Base-by-base conservation (phyloP, 345 rosid species). In the Citrus mangshanensis region DNA sequence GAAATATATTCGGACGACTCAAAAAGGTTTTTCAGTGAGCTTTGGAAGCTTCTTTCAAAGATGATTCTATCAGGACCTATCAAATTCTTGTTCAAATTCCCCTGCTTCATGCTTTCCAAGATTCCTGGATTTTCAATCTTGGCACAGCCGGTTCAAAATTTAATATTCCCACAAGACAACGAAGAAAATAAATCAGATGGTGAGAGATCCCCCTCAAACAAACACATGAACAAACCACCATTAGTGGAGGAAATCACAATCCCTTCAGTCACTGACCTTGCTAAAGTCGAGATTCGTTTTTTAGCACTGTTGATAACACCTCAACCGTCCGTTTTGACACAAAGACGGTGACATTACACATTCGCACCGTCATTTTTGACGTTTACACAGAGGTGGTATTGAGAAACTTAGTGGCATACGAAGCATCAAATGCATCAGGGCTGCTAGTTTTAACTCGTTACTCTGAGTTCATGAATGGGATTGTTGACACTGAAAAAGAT, bases 381-480 rank as follows among this genome's bases (percentile, higher is more conserved):
- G 78, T 80, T 8, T 85, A 89, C 81, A 83, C 93, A 0, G 93
- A 89, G 75, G 91, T 87, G 9, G 69, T 91, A 18, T 34, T 94
- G 70, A 80, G 58, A 54, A 54, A 54, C 58, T 54, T 54, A 18
- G 58, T 54, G 22, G 58, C 58, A 14, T 54, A 54, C 0, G 58
- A 54, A 18, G 92, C 93, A 2, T 83, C 89, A 1, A 86, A 63
- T 58, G 82, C 87, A 4, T 82, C 90, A 7, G 62, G 62, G 28
- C 62, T 13, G 27, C 8, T 58, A 5, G 28, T n/a, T 58, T 58
- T 58, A 21, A 83, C 97, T n/a, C 89, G 95, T 19, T 90, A 92
- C 89, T 90, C 93, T 0, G 95, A 94, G 74, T 37, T 94, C 30
- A 88, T 94, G 83, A 91, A 89, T 64, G 96, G 94, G 64, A 90